A percentile compares a stretch with the other conserved stretches of the same genome.
phyloP scores from a whole-genome alignment of 225 moss, liverwort and hornwort species.

The Antitrichia curtipendula region DNA sequence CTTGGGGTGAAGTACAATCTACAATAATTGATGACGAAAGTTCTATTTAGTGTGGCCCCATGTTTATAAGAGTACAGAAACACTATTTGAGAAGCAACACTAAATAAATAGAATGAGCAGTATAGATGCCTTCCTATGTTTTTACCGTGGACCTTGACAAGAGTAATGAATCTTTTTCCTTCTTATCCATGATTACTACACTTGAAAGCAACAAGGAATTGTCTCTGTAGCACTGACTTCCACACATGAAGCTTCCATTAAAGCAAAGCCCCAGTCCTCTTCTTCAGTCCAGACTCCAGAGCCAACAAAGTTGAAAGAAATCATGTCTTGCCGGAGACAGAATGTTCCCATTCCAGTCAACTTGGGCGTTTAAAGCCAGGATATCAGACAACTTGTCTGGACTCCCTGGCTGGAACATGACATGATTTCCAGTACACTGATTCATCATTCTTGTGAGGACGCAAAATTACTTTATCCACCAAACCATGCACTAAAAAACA shows the following conservation, averaged over 20 bases:
- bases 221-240: background rate
- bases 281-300: background rate
- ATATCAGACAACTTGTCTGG: background rate
- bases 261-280: background rate
- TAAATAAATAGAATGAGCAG: background rate
- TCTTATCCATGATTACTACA: background rate
- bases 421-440: background rate
- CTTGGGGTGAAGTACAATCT: accelerated
- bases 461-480: background rate
- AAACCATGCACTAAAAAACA: accelerated
- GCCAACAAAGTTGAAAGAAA: background rate
- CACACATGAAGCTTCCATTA: background rate
- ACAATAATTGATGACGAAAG: background rate
- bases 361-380: background rate
- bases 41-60: background rate
- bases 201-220: background rate
- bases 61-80: background rate
- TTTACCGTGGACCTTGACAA: background rate
- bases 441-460: background rate
- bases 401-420: background rate
- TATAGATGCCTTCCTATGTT: too few relatives aligned
- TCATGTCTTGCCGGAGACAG: too few relatives aligned
- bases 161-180: background rate
- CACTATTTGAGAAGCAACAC: too few relatives aligned
- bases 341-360: background rate